A percentile compares a stretch with the other conserved stretches of the same genome.
phyloP scores from a whole-genome alignment of 1,139 yeast species.

The Blastobotrys buckinghamii region DNA sequence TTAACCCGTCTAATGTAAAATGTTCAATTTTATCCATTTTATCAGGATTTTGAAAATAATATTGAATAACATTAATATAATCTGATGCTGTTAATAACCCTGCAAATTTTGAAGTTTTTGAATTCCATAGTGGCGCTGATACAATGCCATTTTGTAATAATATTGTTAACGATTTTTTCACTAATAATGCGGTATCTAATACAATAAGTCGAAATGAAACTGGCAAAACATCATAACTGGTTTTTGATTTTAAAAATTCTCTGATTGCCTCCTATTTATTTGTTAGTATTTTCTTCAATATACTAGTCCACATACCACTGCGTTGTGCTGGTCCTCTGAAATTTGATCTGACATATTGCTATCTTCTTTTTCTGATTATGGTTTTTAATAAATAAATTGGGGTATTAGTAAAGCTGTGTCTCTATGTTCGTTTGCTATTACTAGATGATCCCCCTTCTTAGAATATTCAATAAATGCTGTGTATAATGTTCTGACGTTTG shows the following conservation, averaged over 20 bases:
- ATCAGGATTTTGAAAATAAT: slow-evolving; percentile 87
- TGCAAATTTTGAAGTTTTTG: slow-evolving; percentile 82
- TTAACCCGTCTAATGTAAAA: slow-evolving; percentile 74
- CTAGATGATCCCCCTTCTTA: no score
- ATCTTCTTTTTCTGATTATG: no score
- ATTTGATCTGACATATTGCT: slow-evolving; percentile 3
- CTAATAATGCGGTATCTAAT: slow-evolving; percentile 83
- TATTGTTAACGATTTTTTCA: slow-evolving; percentile 86
- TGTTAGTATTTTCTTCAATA: not conserved
- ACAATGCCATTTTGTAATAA: slow-evolving; percentile 90
- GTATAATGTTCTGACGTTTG: no score
- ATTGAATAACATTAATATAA: slow-evolving; percentile 91
- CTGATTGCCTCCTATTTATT: slow-evolving; percentile 50
- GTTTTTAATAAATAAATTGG: no score
- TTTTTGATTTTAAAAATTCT: slow-evolving; percentile 77
- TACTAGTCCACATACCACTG: slow-evolving; percentile 1
- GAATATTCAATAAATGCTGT: no score
- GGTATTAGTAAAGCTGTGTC: no score
- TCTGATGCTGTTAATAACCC: slow-evolving; percentile 91
- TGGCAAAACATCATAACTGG: slow-evolving; percentile 94
- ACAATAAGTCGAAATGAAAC: slow-evolving; percentile 92
- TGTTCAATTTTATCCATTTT: slow-evolving; percentile 85
- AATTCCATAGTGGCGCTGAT: slow-evolving; percentile 96
- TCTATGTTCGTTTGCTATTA: no score
- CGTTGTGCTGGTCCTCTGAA: slow-evolving; percentile 5